Conservation (phyloP, 306 rosid species). For the Biancaea sappan region DNA sequence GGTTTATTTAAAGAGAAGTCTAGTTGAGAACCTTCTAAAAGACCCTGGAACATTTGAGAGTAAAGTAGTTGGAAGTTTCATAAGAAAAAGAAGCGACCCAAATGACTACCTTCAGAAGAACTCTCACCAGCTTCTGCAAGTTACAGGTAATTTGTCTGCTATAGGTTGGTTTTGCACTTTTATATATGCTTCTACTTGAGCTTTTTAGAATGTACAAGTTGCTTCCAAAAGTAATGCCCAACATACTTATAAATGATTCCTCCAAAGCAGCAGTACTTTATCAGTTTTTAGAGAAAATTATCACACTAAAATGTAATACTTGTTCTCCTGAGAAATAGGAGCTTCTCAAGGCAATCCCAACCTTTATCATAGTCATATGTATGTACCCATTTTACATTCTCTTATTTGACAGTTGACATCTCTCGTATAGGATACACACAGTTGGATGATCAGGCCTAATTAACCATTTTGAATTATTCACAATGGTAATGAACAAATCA, state of each 20-base stretch:
- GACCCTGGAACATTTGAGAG: constrained; percentile 55
- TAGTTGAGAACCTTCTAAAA: constrained; percentile 61
- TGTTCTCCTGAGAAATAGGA: constrained; percentile 27
- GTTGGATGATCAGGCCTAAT: constrained; percentile 15
- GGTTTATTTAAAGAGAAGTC: constrained; percentile 63
- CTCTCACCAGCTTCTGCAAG: constrained; percentile 77
- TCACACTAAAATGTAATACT: constrained; percentile 13
- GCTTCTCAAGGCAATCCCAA: background rate
- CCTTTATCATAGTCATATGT: background rate
- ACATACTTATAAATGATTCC: background rate
- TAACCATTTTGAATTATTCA: constrained; percentile 28
- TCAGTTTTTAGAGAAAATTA: background rate
- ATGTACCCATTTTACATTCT: background rate
- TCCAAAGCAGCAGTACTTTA: background rate
- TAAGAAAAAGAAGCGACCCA: constrained; percentile 74
- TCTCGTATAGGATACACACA: constrained; percentile 3
- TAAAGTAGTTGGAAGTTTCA: constrained; percentile 78
- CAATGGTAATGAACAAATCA: constrained; percentile 23
- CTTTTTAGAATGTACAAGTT: constrained; percentile 17
- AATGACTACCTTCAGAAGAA: constrained; percentile 82
- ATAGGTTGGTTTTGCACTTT: constrained; percentile 18
- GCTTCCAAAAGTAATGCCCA: background rate
- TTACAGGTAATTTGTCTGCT: constrained; percentile 52
- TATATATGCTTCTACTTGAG: constrained; percentile 15
- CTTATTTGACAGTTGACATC: constrained; percentile 1